These are phyloP conservation scores for Polyporus tsugae DNA, from an alignment of 1,284 basidiomycete genomes.

Conservation along the genomic window DNA sequence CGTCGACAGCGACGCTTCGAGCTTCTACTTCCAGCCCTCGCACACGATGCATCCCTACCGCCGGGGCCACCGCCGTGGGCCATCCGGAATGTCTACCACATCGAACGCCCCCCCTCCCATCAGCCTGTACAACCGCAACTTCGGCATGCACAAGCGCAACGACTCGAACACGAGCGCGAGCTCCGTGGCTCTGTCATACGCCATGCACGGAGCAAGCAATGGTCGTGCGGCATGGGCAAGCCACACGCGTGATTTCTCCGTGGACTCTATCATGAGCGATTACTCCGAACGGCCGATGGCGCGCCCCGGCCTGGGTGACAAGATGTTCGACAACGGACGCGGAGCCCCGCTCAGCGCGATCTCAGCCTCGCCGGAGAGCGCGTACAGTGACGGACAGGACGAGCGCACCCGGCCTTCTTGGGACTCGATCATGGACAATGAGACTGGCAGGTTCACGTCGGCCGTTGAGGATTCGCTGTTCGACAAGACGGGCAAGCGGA, in stretches of 20 bases:
- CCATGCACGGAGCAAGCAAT: constrained; percentile 57
- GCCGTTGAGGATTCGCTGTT: constrained; percentile 69
- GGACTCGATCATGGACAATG: constrained; percentile 37
- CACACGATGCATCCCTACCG: constrained; percentile 37
- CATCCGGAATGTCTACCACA: constrained; percentile 54
- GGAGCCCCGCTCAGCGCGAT: constrained; percentile 71
- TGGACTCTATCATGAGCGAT: constrained; percentile 73
- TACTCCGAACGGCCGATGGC: constrained; percentile 64
- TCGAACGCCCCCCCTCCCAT: constrained; percentile 66
- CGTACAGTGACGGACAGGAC: constrained; percentile 35
- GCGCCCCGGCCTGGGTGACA: constrained; percentile 84
- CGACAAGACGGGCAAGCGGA: constrained; percentile 63
- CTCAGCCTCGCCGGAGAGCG: constrained; percentile 69
- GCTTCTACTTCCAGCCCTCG: constrained; percentile 67
- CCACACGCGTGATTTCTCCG: constrained; percentile 66
- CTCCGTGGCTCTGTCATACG: constrained; percentile 62
- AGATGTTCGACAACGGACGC: constrained; percentile 82
- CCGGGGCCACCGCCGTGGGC: constrained; percentile 57
- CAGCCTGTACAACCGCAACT: constrained; percentile 74
- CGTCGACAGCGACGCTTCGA: constrained; percentile 80
- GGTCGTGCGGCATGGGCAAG: constrained; percentile 69
- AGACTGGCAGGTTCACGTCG: constrained; percentile 36
- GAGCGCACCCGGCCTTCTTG: constrained; percentile 30
- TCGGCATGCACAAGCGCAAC: constrained; percentile 51
- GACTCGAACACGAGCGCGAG: constrained; percentile 62